Percentiles rank a stretch among this genome's conserved stretches.
Conservation (phyloP, 768 basidiomycete species). For the Obba rivulosa region DNA sequence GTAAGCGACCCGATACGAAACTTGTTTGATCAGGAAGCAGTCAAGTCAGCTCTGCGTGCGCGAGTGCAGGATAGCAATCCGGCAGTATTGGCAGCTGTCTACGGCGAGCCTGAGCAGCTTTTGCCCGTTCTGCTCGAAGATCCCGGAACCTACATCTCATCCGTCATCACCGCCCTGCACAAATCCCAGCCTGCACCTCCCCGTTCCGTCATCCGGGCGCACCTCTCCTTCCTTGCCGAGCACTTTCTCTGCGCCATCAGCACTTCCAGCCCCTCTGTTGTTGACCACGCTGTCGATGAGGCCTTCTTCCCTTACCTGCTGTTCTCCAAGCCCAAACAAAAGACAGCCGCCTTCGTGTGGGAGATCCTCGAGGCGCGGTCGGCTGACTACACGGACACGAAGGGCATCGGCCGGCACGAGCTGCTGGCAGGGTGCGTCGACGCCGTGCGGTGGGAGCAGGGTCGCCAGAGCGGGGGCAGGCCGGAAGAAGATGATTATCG, state of each 20-base stretch:
- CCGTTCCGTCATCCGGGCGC: constrained; percentile 46
- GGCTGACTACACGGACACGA: constrained; percentile 13
- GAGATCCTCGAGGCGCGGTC: constrained; percentile 46
- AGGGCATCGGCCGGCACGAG: constrained; percentile 22
- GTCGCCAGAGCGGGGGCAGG: constrained; percentile 27
- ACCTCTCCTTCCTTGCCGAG: constrained; percentile 50
- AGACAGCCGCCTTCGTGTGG: constrained; percentile 67
- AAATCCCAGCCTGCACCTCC: constrained; percentile 39
- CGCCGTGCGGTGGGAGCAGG: constrained; percentile 32
- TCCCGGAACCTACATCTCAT: constrained; percentile 39
- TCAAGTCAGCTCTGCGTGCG: constrained; percentile 59
- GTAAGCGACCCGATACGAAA: too few relatives aligned
- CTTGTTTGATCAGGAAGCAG: constrained; percentile 43
- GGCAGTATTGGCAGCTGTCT: constrained; percentile 63
- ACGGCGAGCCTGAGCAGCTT: constrained; percentile 43
- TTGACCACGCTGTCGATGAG: constrained; percentile 39
- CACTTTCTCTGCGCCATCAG: constrained; percentile 34
- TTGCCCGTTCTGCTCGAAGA: constrained; percentile 40
- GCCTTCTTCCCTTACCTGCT: constrained; percentile 72
- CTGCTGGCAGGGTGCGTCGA: constrained; percentile 54
- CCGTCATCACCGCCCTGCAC: constrained; percentile 33
- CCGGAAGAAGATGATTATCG: constrained; percentile 15
- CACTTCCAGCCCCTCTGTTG: constrained; percentile 5
- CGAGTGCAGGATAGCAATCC: constrained; percentile 62
- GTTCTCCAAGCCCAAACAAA: constrained; percentile 66